These are phyloP conservation scores for Oryza longistaminata DNA, from an alignment of 176 grass and related monocot species.

Conservation along the genomic window DNA sequence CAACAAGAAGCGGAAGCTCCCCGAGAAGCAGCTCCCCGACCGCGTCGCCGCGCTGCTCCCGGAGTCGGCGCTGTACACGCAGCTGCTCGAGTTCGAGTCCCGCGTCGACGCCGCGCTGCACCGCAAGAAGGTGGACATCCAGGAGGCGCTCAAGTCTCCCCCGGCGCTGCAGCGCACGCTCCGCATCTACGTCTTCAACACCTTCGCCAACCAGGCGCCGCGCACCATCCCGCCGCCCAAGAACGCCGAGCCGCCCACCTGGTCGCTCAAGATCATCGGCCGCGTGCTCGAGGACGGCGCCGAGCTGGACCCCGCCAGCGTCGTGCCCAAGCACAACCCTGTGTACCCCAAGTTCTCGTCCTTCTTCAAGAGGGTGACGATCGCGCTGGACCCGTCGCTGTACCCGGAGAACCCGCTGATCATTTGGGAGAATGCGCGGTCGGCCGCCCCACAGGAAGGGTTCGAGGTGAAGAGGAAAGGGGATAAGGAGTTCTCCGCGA, in stretches of 20 bases:
- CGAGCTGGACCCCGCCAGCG: slow-evolving; percentile 68
- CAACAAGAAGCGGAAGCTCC: slow-evolving; percentile 92
- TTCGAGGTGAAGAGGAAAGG: slow-evolving; percentile 97
- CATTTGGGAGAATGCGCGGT: slow-evolving; percentile 76
- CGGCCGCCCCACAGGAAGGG: slow-evolving; percentile 69
- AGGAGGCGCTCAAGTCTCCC: slow-evolving; percentile 77
- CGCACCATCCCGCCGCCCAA: slow-evolving; percentile 55
- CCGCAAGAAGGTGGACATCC: slow-evolving; percentile 92
- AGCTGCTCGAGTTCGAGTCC: slow-evolving; percentile 93
- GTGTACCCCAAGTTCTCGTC: slow-evolving; percentile 89
- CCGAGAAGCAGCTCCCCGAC: slow-evolving; percentile 92
- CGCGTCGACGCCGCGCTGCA: slow-evolving; percentile 77
- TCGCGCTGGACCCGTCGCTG: slow-evolving; percentile 60
- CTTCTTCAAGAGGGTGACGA: slow-evolving; percentile 86
- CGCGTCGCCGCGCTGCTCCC: slow-evolving; percentile 82
- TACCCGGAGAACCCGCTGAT: slow-evolving; percentile 81
- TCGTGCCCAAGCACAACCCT: slow-evolving; percentile 79
- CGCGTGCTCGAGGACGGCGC: slow-evolving; percentile 75
- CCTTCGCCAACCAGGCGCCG: slow-evolving; percentile 75
- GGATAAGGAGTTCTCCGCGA: slow-evolving; percentile 81
- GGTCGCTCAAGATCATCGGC: slow-evolving; percentile 96
- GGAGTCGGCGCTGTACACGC: slow-evolving; percentile 90
- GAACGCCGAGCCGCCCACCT: slow-evolving; percentile 70
- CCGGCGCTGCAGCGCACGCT: slow-evolving; percentile 90
- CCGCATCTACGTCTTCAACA: slow-evolving; percentile 95